Evolutionary conservation across 208 protist genomes (phyloP), one percentile per base, ranked within the genome.

Genomic region (Acanthamoeba royreba): DNA sequence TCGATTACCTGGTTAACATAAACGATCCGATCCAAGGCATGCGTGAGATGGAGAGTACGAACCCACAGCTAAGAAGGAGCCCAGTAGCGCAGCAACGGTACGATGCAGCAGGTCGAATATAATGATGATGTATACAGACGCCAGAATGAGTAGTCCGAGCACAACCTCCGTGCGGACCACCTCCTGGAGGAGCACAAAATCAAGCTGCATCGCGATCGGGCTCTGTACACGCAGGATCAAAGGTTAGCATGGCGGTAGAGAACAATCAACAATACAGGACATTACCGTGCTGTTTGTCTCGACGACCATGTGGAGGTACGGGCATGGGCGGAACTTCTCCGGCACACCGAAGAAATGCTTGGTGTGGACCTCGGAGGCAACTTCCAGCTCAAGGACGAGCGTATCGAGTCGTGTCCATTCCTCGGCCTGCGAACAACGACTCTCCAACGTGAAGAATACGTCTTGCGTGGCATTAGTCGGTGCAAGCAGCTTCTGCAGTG

Each of bases 91-190:
- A 53, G 94, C 96, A 9, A 97, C 43, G 22, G 96, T 96, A 38
- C 96, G 81, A 42, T 97, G 95, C 31, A 97, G 28, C 22, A 97
- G 90, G 53, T 97, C 96, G 72, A 96, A 97, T 13, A 97, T 85
- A 47, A 97, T 97, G 33, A 97, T 63, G 5, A 93, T 61, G 55
- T 97, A 97, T 22, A 97, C 96, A 47, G 91, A 22, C n/a, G 96
- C 43, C 4, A 97, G 87, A 28, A 96, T 87, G 40, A 97, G 13
- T 2, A 69, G 95, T n/a, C 95, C 96, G 55, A 96, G 49, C 11
- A 94, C 25, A 3, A 97, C 94, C 86, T 96, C 72, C 35, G 40
- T 28, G n/a, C 53, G 15, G 25, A 66, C 53, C 46, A 90, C 42
- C 15, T 28, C 35, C 38, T 90, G 25, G 38, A 90, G 46, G n/a